Conservation (phyloP, 2,329 filamentous ascomycete genomes). For the Penicillium hesseltinei region DNA sequence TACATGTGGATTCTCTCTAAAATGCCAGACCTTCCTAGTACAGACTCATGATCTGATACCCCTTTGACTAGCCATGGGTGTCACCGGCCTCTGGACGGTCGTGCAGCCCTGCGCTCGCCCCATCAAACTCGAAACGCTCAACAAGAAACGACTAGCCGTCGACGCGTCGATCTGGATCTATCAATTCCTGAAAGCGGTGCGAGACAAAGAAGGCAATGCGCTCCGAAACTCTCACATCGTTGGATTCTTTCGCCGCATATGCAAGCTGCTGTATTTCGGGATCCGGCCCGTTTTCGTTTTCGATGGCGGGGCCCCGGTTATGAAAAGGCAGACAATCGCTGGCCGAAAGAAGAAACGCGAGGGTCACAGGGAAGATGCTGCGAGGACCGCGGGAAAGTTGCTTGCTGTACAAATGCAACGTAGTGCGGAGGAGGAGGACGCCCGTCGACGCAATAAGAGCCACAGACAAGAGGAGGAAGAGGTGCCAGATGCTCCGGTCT, state of each 20-base stretch:
- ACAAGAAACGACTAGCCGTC: constrained; percentile 91
- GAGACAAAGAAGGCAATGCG: constrained; percentile 96
- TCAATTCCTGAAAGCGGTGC: constrained; percentile 97
- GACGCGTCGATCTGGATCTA: constrained; percentile 99
- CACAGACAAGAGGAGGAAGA: constrained; percentile 59
- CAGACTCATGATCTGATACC: constrained; percentile 1
- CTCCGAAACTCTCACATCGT: constrained; percentile 94
- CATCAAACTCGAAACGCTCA: constrained; percentile 93
- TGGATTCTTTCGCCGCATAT: constrained; percentile 96
- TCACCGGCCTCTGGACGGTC: constrained; percentile 96
- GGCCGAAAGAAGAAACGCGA: constrained; percentile 76
- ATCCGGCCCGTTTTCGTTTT: constrained; percentile 98
- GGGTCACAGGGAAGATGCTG: constrained; percentile 88
- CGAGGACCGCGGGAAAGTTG: constrained; percentile 83
- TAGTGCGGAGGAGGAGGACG: constrained; percentile 74
- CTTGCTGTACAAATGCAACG: constrained; percentile 93
- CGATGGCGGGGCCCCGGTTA: constrained; percentile 84
- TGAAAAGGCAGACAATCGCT: constrained; percentile 89
- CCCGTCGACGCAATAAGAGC: constrained; percentile 56
- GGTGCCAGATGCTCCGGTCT: constrained; percentile 73
- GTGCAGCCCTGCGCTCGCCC: constrained; percentile 92
- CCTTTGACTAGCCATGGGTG: constrained; percentile 67
- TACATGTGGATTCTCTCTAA: background rate
- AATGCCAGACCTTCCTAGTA: background rate
- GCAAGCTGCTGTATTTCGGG: constrained; percentile 94